These are phyloP conservation scores for Tetrapisispora phaffii DNA, from an alignment of 805 yeast genomes.

Conservation along the genomic window DNA sequence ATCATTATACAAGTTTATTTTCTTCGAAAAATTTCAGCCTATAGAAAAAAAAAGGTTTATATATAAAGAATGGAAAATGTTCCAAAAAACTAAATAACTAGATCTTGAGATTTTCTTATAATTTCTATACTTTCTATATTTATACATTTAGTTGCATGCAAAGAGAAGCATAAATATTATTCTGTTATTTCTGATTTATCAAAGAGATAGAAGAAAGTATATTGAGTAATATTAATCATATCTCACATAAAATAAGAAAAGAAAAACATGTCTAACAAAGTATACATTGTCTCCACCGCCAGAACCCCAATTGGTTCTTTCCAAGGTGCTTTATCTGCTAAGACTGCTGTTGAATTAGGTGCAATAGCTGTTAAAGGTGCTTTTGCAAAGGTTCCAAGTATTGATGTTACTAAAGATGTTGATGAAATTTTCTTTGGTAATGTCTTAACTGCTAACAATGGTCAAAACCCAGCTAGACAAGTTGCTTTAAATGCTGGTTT, in stretches of 20 bases:
- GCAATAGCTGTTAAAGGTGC: slow-evolving; percentile 88
- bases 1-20: too few relatives aligned
- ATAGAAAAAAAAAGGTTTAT: too few relatives aligned
- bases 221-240: background rate
- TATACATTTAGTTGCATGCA: background rate
- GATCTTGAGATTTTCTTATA: too few relatives aligned
- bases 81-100: too few relatives aligned
- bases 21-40: too few relatives aligned
- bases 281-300: slow-evolving; percentile 82
- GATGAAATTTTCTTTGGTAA: slow-evolving; percentile 91
- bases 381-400: slow-evolving; percentile 68
- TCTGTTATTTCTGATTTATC: too few relatives aligned
- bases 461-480: slow-evolving; percentile 98
- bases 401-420: slow-evolving; percentile 57
- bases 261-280: slow-evolving; percentile 35
- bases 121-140: too few relatives aligned
- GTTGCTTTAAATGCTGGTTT: slow-evolving; percentile 89
- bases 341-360: slow-evolving; percentile 78
- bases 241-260: background rate
- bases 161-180: background rate
- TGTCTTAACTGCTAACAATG: slow-evolving; percentile 85
- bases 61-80: too few relatives aligned
- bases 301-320: slow-evolving; percentile 96
- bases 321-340: slow-evolving; percentile 71
- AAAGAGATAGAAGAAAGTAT: too few relatives aligned